Conservation (phyloP, 2,329 filamentous ascomycete species). For the Zasmidium angulare region DNA sequence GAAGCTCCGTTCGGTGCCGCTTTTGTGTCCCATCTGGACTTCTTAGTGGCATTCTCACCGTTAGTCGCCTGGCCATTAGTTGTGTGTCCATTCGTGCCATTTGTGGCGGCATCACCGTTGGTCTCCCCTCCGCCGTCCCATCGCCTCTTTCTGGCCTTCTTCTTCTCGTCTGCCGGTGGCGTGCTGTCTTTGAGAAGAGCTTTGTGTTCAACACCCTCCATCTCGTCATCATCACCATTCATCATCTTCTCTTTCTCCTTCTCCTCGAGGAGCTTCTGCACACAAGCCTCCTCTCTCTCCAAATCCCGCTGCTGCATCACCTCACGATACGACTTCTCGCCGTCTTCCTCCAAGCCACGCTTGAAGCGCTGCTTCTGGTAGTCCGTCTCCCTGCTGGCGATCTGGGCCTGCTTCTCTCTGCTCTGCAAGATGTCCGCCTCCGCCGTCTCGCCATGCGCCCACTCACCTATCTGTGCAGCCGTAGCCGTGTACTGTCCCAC, state of each 20-base stretch:
- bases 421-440: constrained; percentile 89
- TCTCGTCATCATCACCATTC: constrained; percentile 71
- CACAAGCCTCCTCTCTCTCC: constrained; percentile 88
- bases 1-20: constrained; percentile 45
- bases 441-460: constrained; percentile 81
- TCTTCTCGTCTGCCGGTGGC: constrained; percentile 52
- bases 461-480: constrained; percentile 88
- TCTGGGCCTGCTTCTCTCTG: constrained; percentile 85
- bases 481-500: constrained; percentile 96
- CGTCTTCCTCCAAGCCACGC: constrained; percentile 71
- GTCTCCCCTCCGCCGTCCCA: constrained; percentile 38
- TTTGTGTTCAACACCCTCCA: constrained; percentile 62
- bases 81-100: constrained; percentile 10
- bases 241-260: constrained; percentile 63
- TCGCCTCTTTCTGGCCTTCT: constrained; percentile 72
- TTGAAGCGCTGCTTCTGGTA: constrained; percentile 96
- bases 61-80: constrained; percentile 19
- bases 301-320: constrained; percentile 88
- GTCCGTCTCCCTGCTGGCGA: constrained; percentile 89
- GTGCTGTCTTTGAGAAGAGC: constrained; percentile 60
- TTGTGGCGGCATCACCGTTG: constrained; percentile 27
- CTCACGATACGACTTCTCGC: constrained; percentile 79
- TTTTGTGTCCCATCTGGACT: constrained; percentile 78
- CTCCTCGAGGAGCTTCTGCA: constrained; percentile 76
- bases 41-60: constrained; percentile 50